phyloP scores from a whole-genome alignment of 345 rosid species.

The Acer campestre region DNA sequence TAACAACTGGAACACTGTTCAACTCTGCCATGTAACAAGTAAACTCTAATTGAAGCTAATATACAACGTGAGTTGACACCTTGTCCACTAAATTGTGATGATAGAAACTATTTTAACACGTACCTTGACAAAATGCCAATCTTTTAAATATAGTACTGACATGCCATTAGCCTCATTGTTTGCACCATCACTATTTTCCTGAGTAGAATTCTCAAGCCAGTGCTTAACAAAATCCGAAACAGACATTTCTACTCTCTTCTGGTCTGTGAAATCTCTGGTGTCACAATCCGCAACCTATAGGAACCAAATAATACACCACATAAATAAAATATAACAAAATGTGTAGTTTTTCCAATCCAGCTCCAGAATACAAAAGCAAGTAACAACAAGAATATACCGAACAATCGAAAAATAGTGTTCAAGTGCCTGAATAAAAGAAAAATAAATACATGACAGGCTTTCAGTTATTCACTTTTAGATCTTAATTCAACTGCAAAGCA shows the following conservation, averaged over 20 bases:
- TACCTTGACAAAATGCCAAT: conserved; percentile 97
- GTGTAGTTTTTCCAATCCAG: background rate
- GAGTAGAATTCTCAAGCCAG: conserved; percentile 41
- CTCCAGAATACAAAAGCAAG: background rate
- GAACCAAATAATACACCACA: background rate
- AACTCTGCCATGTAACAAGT: background rate
- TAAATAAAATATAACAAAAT: background rate
- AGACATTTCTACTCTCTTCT: conserved; percentile 81
- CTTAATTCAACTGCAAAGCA: background rate
- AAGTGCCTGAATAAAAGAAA: conserved; percentile 1
- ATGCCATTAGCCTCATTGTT: conserved; percentile 22
- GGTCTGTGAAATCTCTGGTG: conserved; percentile 75
- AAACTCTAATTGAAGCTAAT: background rate
- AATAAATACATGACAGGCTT: background rate
- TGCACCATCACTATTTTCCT: conserved; percentile 16
- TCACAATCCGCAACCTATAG: conserved; percentile 85
- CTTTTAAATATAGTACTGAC: conserved; percentile 76
- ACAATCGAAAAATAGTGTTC: background rate
- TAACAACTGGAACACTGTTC: background rate
- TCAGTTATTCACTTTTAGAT: background rate
- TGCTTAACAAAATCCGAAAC: conserved; percentile 62
- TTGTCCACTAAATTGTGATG: background rate
- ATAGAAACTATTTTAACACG: background rate
- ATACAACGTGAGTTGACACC: background rate
- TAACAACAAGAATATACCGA: background rate